A percentile compares a stretch with the other conserved stretches of the same genome.
phyloP scores from a whole-genome alignment of 1,139 yeast species.

The Neolecta irregularis region DNA sequence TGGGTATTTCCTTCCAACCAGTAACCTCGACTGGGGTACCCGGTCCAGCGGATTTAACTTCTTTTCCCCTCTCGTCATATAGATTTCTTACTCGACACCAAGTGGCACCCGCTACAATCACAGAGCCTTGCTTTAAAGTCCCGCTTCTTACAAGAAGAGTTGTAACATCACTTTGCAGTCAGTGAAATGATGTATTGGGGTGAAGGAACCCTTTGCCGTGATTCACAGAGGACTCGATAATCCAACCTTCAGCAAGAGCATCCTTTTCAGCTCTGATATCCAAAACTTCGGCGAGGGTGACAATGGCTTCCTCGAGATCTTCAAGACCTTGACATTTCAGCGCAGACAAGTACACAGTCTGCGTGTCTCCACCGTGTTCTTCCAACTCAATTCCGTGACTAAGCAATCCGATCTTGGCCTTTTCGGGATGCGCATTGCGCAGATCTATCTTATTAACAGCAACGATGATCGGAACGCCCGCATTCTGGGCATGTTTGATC shows the following conservation, averaged over 20 bases:
- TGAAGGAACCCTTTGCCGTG: constrained; percentile 52
- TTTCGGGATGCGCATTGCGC: constrained; percentile 53
- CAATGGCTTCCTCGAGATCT: constrained; percentile 73
- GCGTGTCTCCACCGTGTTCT: constrained; percentile 91
- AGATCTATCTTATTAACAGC: constrained; percentile 89
- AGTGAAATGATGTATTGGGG: background rate
- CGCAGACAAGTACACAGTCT: constrained; percentile 77
- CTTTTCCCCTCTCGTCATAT: constrained; percentile 56
- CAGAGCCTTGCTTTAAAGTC: constrained; percentile 48
- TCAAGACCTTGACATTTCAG: constrained; percentile 76
- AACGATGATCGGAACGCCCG: constrained; percentile 75
- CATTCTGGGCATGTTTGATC: constrained; percentile 73
- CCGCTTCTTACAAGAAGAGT: constrained; percentile 76
- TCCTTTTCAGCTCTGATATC: constrained; percentile 53
- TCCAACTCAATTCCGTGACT: constrained; percentile 71
- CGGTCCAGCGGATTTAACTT: constrained; percentile 57
- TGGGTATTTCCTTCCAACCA: constrained; percentile 92
- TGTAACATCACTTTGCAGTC: constrained; percentile 39
- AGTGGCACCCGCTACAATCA: constrained; percentile 70
- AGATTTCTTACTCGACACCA: constrained; percentile 78
- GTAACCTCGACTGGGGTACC: constrained; percentile 81
- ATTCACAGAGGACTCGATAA: constrained; percentile 69
- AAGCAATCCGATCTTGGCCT: constrained; percentile 64
- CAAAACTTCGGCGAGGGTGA: constrained; percentile 66
- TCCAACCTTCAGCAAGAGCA: constrained; percentile 61